Evolutionary conservation across 2,329 filamentous ascomycete genomes (phyloP), one percentile per base, ranked within the genome.

Genomic region (Colletotrichum somersetense): DNA sequence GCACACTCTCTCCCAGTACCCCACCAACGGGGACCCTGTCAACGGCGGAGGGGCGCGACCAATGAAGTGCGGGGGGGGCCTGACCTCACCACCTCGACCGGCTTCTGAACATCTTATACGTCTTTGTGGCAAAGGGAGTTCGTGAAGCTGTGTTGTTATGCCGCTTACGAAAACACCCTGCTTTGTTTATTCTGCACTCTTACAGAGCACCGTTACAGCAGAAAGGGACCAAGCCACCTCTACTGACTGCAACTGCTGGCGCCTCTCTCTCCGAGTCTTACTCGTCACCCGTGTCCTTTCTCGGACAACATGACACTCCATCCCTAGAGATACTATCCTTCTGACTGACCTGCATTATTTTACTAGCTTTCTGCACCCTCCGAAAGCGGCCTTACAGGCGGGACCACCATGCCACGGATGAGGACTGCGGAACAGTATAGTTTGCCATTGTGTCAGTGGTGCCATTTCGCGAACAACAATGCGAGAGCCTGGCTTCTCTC

Each of bases 61-160:
- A 62, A 62, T 62, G 33, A 50, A 62, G 59, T 40, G 46, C 59
- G 46, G 46, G 59, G 26, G 30, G 46, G 59, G 23, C 20, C 46
- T 16, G 35, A 62, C 59, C 48, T 62, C 59, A 62, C 14, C 30
- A 62, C 59, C 58, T 48, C 33, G 16, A 18, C 53, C 53, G 20
- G 53, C 55, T 33, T 33, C 16, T 40, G 20, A 61, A 46, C 26
- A 23, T 23, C 14, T 20, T 23, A 30, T 30, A 30, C 30, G 30
- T 30, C 30, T 30, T 30, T 30, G 30, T 30, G 14, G 16, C 20
- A 40, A 12, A 16, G 16, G 2, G 16, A 33, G 50, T 30, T 40
- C 14, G 55, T 8, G 33, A 23, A 57, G 55, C 11, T 23, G 20
- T 16, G 4, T 18, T 30, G 20, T 38, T 20, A 8, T 23, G 20